Evolutionary conservation across 2,329 filamentous ascomycete genomes (phyloP), one percentile per base, ranked within the genome.

Genomic region (Apiospora koreana): DNA sequence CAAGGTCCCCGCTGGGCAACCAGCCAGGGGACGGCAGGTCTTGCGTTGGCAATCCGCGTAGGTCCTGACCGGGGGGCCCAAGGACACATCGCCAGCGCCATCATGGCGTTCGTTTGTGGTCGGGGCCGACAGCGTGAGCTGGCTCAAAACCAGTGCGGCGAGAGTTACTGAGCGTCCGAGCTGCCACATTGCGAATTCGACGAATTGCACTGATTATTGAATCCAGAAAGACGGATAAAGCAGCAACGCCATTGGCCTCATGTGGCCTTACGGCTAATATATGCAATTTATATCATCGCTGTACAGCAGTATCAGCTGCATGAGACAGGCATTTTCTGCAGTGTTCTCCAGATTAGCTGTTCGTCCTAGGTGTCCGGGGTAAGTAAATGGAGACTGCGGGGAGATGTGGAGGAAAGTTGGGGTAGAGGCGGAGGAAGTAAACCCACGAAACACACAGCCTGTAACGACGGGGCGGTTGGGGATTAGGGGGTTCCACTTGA

Each of bases 1-100:
- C n/a, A 85, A 73, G 4, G 82, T 84, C 0, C 80, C 80, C 1
- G 74, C 65, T 0, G 83, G 83, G 65, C 83, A 85, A 3, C 82
- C 82, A 2, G 79, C 73, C 8, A 81, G 77, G 3, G 80, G 78
- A 65, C 80, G 71, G 35, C 70, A 69, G 4, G 80, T 81, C 69
- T 76, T 78, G 65, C 74, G 75, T 67, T 81, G 80, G 69, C 79
- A 81, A 68, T 75, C 70, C 12, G 70, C 70, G 25, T 71, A 71
- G 2, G 70, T 70, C 9, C 50, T 68, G 18, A 50, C 70, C 3
- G 68, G 70, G 14, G 64, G 54, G 3, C 64, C 23, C 2, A 42
- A n/a, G n/a, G 64, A 43, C 38, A 45, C 64, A 28, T 35, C 54
- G 18, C 12, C 31, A 38, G 18, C 54, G 18, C 12, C 31, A 38